A percentile compares a stretch with the other conserved stretches of the same genome.
These are phyloP conservation scores for Amniculicola lignicola DNA, from an alignment of 495 filamentous ascomycete genomes.

Conservation along the genomic window DNA sequence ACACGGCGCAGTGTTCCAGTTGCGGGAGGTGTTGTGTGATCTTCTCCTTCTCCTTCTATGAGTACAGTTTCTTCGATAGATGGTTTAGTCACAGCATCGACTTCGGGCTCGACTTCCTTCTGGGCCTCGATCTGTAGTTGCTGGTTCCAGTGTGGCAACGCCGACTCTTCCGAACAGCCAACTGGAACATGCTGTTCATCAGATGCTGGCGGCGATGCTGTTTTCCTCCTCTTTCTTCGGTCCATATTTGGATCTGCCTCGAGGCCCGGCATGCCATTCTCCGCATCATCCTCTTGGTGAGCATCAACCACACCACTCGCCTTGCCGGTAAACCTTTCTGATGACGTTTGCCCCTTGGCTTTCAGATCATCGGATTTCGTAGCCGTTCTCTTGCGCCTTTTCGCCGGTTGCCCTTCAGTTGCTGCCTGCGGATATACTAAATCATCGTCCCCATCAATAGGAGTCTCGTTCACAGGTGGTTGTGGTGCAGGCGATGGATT, in stretches of 20 bases:
- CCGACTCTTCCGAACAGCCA: background rate
- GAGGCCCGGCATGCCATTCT: background rate
- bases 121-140: constrained; percentile 28
- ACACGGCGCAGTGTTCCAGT: no score
- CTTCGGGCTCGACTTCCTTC: background rate
- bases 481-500: constrained; percentile 13
- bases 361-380: constrained; percentile 10
- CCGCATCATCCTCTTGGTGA: background rate
- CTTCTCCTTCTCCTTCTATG: no score
- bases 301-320: background rate
- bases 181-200: background rate
- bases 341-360: constrained; percentile 8
- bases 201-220: constrained; percentile 4
- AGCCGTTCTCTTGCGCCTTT: constrained; percentile 13
- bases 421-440: constrained; percentile 12
- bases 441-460: constrained; percentile 1
- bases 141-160: constrained; percentile 21
- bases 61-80: background rate
- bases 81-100: background rate
- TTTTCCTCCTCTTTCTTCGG: constrained; percentile 35
- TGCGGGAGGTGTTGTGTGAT: no score
- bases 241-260: constrained; percentile 24
- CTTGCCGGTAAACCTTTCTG: constrained; percentile 16
- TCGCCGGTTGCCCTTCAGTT: background rate
- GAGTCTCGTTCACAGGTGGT: background rate